phyloP scores from a whole-genome alignment of 2,329 filamentous ascomycete species.

The Cryphonectria parasitica region DNA sequence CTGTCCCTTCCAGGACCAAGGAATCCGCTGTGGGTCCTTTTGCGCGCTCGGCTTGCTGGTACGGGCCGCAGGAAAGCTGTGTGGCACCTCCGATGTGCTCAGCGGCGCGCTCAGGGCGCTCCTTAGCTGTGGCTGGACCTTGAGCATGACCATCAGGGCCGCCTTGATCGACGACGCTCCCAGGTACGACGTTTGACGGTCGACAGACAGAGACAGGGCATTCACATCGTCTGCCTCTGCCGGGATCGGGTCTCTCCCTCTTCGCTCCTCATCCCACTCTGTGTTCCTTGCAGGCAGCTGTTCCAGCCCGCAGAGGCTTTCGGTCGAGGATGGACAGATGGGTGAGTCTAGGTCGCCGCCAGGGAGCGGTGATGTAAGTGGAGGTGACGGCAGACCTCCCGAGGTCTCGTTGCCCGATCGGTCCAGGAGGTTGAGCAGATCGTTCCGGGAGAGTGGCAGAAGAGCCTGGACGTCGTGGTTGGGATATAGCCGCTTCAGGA shows the following conservation, averaged over 20 bases:
- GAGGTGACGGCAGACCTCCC: slow-evolving; percentile 55
- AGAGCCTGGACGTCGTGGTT: slow-evolving; percentile 56
- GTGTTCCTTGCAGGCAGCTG: slow-evolving; percentile 68
- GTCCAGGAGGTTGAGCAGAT: slow-evolving; percentile 61
- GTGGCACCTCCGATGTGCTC: slow-evolving; percentile 50
- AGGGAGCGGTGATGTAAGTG: slow-evolving; percentile 52
- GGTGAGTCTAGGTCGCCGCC: slow-evolving; percentile 52
- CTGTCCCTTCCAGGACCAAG: slow-evolving; percentile 68
- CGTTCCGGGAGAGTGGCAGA: slow-evolving; percentile 60
- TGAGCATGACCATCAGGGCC: slow-evolving; percentile 71
- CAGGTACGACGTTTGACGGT: slow-evolving; percentile 68
- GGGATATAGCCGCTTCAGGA: slow-evolving; percentile 66
- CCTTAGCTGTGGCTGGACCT: slow-evolving; percentile 54
- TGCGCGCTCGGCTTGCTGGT: slow-evolving; percentile 45
- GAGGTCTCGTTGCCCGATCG: slow-evolving; percentile 47
- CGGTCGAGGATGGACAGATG: slow-evolving; percentile 53
- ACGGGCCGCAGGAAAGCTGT: slow-evolving; percentile 49
- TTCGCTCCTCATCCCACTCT: slow-evolving; percentile 69
- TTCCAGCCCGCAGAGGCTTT: slow-evolving; percentile 60
- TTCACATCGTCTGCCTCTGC: slow-evolving; percentile 73
- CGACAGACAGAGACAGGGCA: slow-evolving; percentile 63
- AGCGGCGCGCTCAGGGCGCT: slow-evolving; percentile 52
- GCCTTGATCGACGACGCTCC: slow-evolving; percentile 77
- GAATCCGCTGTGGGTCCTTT: slow-evolving; percentile 54
- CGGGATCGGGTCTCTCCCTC: slow-evolving; percentile 59